Evolutionary conservation across 441 rosid genomes (phyloP).

Genomic region (Pelargonium fulgidum): DNA sequence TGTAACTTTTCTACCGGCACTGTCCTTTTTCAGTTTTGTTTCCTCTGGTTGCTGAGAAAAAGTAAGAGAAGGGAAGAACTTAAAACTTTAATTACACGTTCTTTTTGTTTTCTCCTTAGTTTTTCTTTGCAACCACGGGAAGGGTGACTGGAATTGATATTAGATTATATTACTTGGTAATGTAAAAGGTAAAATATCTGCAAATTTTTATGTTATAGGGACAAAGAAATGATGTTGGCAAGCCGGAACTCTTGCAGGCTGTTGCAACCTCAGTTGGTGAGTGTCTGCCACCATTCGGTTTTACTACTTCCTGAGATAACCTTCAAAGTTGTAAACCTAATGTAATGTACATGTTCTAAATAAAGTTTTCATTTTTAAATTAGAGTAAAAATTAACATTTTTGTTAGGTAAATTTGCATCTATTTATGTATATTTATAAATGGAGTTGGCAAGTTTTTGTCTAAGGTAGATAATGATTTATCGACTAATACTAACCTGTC

Average conservation of each 20-base stretch:
- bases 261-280: conserved; percentile 40
- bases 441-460: background rate
- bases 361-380: background rate
- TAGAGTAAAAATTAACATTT: too few species aligned
- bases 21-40: background rate
- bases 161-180: conserved; percentile 3
- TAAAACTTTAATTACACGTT: background rate
- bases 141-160: background rate
- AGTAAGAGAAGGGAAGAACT: background rate
- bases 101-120: background rate
- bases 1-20: too few species aligned
- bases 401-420: background rate
- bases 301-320: background rate
- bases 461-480: background rate
- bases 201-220: conserved; percentile 27
- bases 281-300: conserved; percentile 6
- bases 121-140: background rate
- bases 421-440: background rate
- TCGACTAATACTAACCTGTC: background rate
- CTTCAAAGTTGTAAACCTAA: background rate
- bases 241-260: conserved; percentile 29
- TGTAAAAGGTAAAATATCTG: conserved; percentile 6
- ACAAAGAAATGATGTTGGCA: conserved; percentile 23
- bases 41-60: background rate
- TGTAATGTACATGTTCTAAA: background rate